Percentiles rank a stretch among this genome's conserved stretches.
Evolutionary conservation across 495 filamentous ascomycete species (phyloP).

Genomic region (Hyaloscypha bicolor): DNA sequence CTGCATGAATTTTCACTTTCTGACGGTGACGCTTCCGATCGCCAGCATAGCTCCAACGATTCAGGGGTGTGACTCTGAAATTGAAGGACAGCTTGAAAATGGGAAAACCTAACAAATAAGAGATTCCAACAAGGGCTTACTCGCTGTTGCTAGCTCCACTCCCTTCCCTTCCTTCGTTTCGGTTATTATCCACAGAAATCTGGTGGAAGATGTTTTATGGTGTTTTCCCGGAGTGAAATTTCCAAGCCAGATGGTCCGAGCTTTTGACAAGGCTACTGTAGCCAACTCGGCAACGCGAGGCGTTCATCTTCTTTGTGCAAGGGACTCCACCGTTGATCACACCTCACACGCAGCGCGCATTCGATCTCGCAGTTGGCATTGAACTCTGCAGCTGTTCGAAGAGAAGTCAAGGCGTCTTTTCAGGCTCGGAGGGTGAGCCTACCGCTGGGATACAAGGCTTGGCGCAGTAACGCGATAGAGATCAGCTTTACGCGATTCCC

Average conservation of each 20-base stretch:
- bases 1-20: neutral
- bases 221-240: neutral
- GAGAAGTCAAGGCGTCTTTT: neutral
- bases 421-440: neutral
- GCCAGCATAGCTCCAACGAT: too few species aligned
- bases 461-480: neutral
- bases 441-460: neutral
- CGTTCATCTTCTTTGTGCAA: neutral
- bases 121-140: too few species aligned
- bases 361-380: neutral
- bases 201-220: too few species aligned
- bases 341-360: neutral
- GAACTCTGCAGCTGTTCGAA: neutral
- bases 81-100: too few species aligned
- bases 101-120: too few species aligned
- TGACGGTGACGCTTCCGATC: neutral
- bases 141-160: too few species aligned
- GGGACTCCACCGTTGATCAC: neutral
- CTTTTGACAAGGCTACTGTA: neutral
- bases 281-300: neutral
- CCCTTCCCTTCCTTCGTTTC: too few species aligned
- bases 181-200: too few species aligned
- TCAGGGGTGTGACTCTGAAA: too few species aligned
- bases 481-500: neutral
- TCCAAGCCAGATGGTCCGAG: neutral